Evolutionary conservation across 108 stramenopile genomes (phyloP), one percentile per base, ranked within the genome.

Genomic region (Discostella stelligeroides): DNA sequence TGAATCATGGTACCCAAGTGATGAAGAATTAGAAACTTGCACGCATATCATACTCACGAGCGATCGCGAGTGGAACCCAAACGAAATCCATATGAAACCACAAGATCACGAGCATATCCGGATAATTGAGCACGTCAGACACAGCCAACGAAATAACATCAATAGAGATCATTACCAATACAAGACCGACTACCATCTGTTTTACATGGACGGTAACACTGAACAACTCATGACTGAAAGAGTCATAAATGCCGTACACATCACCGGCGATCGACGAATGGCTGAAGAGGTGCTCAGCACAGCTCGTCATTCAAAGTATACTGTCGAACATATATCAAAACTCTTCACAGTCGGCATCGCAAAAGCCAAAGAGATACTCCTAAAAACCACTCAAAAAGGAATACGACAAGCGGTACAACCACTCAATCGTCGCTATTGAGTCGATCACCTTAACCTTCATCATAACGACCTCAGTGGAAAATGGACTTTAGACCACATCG

Each of bases 321-420:
- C 75, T 9, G 28, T 57, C 2, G 75, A 73, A 18, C 59, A 39
- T 12, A 7, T 82, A 0, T 49, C 75, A 0, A 23, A 46, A 27
- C 3, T 57, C 4, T 73, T 70, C 47, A 62, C 62, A 7, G 8
- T 62, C 34, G 70, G 75, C 10, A 21, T 76, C 9, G 60, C 64
- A n/a, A 66, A 61, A 40, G 75, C 81, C 23, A 60, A 56, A 29
- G n/a, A 30, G 2, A 76, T 61, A 13, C 14, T 82, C 30, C 17
- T 9, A 13, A 56, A 46, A 6, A 72, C 75, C 23, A 76, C 81
- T 11, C 81, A 82, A 57, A 59, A 65, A 43, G 81, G 81, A 7
- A 61, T 75, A 21, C 74, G 60, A 1, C 42, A 11, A 14, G 66
- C 75, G 10, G 23, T 61, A 4, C 43, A 49, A 27, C 75, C 75